Conservation (phyloP, 169 alveolate species). For the Perkinsus marinus region DNA sequence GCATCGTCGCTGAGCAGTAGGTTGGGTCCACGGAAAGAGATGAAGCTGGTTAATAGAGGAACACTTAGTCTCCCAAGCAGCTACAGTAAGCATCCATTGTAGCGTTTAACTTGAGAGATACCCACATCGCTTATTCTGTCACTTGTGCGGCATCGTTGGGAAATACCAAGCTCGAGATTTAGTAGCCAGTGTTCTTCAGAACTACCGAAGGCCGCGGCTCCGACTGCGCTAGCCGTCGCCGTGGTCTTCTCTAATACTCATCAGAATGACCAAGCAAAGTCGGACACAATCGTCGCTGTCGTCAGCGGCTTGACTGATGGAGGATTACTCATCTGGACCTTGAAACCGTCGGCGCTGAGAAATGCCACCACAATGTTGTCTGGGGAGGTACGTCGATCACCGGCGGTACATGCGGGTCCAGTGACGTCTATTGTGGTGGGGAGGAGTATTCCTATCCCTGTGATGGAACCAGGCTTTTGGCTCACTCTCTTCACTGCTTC, state of each 20-base stretch:
- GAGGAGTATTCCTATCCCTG: not conserved
- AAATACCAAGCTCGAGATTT: no score
- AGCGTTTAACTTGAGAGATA: no score
- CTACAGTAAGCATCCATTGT: no score
- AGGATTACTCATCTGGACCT: not conserved
- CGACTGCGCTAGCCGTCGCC: not conserved
- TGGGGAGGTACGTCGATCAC: not conserved
- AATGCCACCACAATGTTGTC: not conserved
- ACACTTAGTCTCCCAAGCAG: no score
- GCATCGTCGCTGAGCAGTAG: no score
- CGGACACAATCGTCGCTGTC: not conserved
- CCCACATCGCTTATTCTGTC: no score
- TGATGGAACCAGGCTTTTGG: not conserved
- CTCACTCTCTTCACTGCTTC: not conserved
- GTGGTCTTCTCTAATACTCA: not conserved
- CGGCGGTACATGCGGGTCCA: not conserved
- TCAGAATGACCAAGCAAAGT: not conserved
- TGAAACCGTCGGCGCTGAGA: not conserved
- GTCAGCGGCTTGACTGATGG: not conserved
- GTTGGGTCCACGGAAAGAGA: no score
- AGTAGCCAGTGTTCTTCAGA: not conserved
- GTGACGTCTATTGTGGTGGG: not conserved
- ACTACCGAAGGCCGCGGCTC: not conserved
- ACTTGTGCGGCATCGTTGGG: no score
- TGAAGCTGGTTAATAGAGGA: no score